Conservation (phyloP, 2,329 filamentous ascomycete genomes). For the Fusarium sp. region DNA sequence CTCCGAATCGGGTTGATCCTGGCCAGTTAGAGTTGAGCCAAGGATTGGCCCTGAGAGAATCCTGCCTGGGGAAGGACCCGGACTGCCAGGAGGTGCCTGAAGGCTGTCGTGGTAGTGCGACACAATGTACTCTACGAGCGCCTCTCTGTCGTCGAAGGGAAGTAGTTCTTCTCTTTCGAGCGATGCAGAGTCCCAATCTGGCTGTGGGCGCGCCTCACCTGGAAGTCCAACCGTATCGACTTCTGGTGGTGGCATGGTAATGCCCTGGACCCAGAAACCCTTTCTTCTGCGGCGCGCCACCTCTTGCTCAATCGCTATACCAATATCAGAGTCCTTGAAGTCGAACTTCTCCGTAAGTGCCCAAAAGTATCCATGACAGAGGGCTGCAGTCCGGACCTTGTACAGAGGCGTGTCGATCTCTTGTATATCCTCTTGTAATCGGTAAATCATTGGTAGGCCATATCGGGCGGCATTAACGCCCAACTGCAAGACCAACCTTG, state of each 20-base stretch:
- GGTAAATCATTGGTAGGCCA: slow-evolving; percentile 87
- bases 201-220: slow-evolving; percentile 54
- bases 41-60: slow-evolving; percentile 69
- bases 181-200: slow-evolving; percentile 58
- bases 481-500: slow-evolving; percentile 76
- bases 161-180: slow-evolving; percentile 71
- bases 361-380: slow-evolving; percentile 92
- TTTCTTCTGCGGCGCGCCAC: slow-evolving; percentile 77
- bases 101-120: slow-evolving; percentile 71
- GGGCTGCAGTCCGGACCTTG: slow-evolving; percentile 81
- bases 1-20: slow-evolving; percentile 55
- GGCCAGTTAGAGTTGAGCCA: slow-evolving; percentile 54
- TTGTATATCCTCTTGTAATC: slow-evolving; percentile 84
- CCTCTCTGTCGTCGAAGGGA: slow-evolving; percentile 77
- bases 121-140: slow-evolving; percentile 78
- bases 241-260: slow-evolving; percentile 73
- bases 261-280: slow-evolving; percentile 79
- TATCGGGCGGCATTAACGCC: slow-evolving; percentile 83
- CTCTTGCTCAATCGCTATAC: slow-evolving; percentile 76
- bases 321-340: slow-evolving; percentile 74
- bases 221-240: slow-evolving; percentile 68
- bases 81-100: slow-evolving; percentile 72
- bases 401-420: slow-evolving; percentile 69
- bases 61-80: slow-evolving; percentile 73
- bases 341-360: slow-evolving; percentile 78